Conservation (phyloP, 805 yeast genomes). For the Kodamaea kakaduensis region DNA sequence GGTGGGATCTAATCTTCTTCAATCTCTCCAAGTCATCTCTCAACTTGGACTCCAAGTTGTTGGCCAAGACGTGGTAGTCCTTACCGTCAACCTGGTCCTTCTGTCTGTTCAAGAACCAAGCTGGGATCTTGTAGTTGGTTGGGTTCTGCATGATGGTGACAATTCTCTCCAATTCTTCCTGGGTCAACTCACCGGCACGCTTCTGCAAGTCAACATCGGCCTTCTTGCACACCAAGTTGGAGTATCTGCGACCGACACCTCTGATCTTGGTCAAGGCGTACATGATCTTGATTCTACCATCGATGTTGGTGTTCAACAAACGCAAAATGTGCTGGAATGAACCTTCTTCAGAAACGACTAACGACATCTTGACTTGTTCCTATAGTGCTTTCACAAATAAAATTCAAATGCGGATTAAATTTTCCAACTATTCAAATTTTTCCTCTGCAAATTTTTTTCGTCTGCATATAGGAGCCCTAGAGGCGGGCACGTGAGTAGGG, state of each 20-base stretch:
- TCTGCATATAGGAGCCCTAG: slow-evolving; percentile 11
- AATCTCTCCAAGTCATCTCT: slow-evolving; percentile 99
- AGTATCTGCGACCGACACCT: slow-evolving; percentile 99
- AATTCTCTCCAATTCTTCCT: slow-evolving; percentile 99
- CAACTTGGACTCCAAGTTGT: slow-evolving; percentile 98
- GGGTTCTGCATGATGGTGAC: slow-evolving; percentile 99
- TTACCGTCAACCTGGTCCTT: slow-evolving; percentile 97
- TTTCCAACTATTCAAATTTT: slow-evolving; percentile 18
- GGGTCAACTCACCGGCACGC: slow-evolving; percentile 99
- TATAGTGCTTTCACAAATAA: slow-evolving; percentile 12
- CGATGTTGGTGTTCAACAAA: slow-evolving; percentile 99
- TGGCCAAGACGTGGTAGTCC: slow-evolving; percentile 98
- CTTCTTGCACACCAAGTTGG: slow-evolving; percentile 99
- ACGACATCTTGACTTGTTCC: slow-evolving; percentile 63
- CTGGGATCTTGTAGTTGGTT: slow-evolving; percentile 97
- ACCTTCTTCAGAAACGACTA: slow-evolving; percentile 98
- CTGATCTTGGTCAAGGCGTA: slow-evolving; percentile 99
- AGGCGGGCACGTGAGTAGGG: slow-evolving; percentile 10
- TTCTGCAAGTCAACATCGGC: slow-evolving; percentile 98
- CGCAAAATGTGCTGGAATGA: slow-evolving; percentile 99
- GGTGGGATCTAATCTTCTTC: slow-evolving; percentile 99
- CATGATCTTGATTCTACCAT: slow-evolving; percentile 99
- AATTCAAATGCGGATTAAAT: slow-evolving; percentile 13
- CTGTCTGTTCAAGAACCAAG: slow-evolving; percentile 99
- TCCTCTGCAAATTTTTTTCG: slow-evolving; percentile 8